Evolutionary conservation across 306 rosid genomes (phyloP), one percentile per base, ranked within the genome.

Genomic region (Lathyrus aphaca): DNA sequence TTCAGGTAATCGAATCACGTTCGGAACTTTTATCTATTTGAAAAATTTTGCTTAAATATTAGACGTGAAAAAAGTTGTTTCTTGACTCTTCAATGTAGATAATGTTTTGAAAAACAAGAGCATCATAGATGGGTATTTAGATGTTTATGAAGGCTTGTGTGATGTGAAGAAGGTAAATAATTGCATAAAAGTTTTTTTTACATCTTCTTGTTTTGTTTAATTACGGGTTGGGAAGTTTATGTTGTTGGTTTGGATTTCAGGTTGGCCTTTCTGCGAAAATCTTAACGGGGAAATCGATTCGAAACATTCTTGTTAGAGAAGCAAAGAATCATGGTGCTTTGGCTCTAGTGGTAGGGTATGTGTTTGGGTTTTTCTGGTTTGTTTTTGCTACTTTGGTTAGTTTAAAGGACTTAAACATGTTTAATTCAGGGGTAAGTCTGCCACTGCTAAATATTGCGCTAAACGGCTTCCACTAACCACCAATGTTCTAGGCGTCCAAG

Each of bases 321-420:
- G 90, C 96, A 21, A 86, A 84, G 79, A 74, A 68, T 16, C 80
- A 77, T 63, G 80, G 46, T 81, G 93, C 87, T 49, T 50, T 69
- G 83, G 91, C 95, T 63, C 77, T 94, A 46, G 86, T 94, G 78
- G 83, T 94, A 57, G 86, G 95, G 98, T 94, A 84, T 71, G 92
- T 53, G 19, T 73, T 56, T 72, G n/a, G 54, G 45, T 53, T 17
- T 49, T 65, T 71, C 64, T 35, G 59, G 30, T 67, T 19, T n/a
- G 62, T 74, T 35, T 54, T 4, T 66, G 16, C 16, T 69, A 45
- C 9, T 76, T 66, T 72, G 82, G 59, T 73, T 68, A 56, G 73
- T 55, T 77, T 70, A 48, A 61, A 69, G 42, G 49, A 50, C 71
- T 60, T 6, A n/a, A 77, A 37, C 68, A 68, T 55, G 74, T 77